Evolutionary conservation across 2,329 filamentous ascomycete genomes (phyloP).

Genomic region (Venturia effusa): DNA sequence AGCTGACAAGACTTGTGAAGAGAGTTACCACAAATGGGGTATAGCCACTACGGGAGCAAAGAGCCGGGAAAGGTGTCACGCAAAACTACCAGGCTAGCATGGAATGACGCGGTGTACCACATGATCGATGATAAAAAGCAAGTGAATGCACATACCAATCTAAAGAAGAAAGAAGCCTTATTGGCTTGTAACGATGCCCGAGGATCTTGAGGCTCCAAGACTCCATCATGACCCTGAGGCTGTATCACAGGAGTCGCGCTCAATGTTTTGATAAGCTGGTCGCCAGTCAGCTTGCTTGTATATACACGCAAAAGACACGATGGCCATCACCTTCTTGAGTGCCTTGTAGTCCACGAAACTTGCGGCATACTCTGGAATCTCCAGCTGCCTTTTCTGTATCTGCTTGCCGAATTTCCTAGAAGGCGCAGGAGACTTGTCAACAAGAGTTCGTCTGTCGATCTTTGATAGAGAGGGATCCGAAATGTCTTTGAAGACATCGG

Average conservation of each 20-base stretch:
- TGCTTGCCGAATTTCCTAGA: slow-evolving; percentile 98
- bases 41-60: not conserved
- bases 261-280: slow-evolving; percentile 93
- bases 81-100: not conserved
- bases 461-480: not conserved
- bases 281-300: slow-evolving; percentile 18
- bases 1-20: not conserved
- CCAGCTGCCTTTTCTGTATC: slow-evolving; percentile 96
- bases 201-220: slow-evolving; percentile 50
- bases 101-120: not conserved
- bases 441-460: not conserved
- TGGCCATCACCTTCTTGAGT: slow-evolving; percentile 74
- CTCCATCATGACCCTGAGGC: slow-evolving; percentile 54
- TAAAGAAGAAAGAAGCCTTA: slow-evolving; percentile 97
- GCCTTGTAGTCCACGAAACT: slow-evolving; percentile 99
- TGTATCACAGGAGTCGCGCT: slow-evolving; percentile 79
- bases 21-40: not conserved
- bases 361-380: slow-evolving; percentile 97
- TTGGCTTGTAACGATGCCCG: slow-evolving; percentile 88
- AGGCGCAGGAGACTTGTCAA: slow-evolving; percentile 11
- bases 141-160: slow-evolving; percentile 53
- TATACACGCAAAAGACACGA: slow-evolving; percentile 2
- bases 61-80: not conserved
- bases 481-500: not conserved
- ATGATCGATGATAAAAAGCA: not conserved